phyloP scores from a whole-genome alignment of 1,284 basidiomycete species.

The Bondarzewia mesenterica region DNA sequence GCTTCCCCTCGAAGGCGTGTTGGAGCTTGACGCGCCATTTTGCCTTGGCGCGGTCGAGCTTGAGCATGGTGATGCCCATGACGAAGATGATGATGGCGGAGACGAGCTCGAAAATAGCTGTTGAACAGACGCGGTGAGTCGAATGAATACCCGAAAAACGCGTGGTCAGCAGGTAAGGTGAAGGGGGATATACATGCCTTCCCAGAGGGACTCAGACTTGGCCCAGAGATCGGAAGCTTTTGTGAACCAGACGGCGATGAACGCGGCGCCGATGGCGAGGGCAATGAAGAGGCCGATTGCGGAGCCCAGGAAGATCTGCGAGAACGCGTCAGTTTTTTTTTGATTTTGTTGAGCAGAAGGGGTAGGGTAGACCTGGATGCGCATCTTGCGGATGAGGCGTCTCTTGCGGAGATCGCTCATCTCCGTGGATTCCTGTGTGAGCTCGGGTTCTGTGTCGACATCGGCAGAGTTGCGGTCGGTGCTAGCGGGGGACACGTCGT shows the following conservation, averaged over 20 bases:
- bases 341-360: background rate
- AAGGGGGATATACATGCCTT: slow-evolving; percentile 33
- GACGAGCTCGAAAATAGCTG: slow-evolving; percentile 76
- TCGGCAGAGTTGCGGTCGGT: no score
- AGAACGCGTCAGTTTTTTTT: background rate
- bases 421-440: background rate
- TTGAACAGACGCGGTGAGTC: slow-evolving; percentile 12
- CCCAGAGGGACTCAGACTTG: slow-evolving; percentile 71
- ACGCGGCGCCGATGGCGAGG: slow-evolving; percentile 68
- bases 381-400: slow-evolving; percentile 49
- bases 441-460: background rate
- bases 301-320: slow-evolving; percentile 76
- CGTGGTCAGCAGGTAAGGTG: background rate
- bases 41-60: slow-evolving; percentile 63
- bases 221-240: slow-evolving; percentile 65
- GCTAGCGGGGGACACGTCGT: no score
- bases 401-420: slow-evolving; percentile 8
- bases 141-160: background rate
- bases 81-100: slow-evolving; percentile 71
- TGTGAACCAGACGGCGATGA: slow-evolving; percentile 79
- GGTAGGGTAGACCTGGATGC: slow-evolving; percentile 43
- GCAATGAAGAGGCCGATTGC: slow-evolving; percentile 69
- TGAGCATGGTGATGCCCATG: slow-evolving; percentile 39
- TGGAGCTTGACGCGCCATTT: slow-evolving; percentile 89
- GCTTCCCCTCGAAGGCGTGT: slow-evolving; percentile 61